phyloP scores from a whole-genome alignment of 108 stramenopile species.

The Pseudonitzschia delicatissima region DNA sequence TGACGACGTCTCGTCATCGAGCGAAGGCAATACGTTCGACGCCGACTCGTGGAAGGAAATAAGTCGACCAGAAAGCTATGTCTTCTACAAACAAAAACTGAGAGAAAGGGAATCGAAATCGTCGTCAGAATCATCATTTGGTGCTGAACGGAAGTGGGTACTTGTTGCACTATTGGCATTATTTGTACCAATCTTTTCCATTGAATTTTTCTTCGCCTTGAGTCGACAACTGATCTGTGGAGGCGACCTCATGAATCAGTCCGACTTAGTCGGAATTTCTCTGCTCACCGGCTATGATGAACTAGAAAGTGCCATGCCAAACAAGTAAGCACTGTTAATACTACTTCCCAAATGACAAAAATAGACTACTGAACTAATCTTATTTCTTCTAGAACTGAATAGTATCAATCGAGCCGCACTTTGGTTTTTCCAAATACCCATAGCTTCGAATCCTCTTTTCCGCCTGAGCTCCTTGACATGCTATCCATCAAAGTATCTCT shows the following conservation, averaged over 20 bases:
- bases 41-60: slow-evolving; percentile 61
- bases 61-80: slow-evolving; percentile 67
- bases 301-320: too few relatives aligned
- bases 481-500: slow-evolving; percentile 35
- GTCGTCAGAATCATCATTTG: background rate
- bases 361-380: too few relatives aligned
- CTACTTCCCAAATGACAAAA: too few relatives aligned
- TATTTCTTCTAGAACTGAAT: background rate
- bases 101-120: background rate
- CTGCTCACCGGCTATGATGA: slow-evolving; percentile 14
- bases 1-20: background rate
- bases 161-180: slow-evolving; percentile 48
- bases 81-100: slow-evolving; percentile 56
- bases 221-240: slow-evolving; percentile 66
- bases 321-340: too few relatives aligned
- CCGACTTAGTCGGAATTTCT: slow-evolving; percentile 18
- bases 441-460: slow-evolving; percentile 14
- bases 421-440: slow-evolving; percentile 39
- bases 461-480: slow-evolving; percentile 12
- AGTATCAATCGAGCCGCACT: slow-evolving; percentile 32
- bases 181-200: slow-evolving; percentile 76
- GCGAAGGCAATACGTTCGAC: slow-evolving; percentile 11
- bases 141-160: slow-evolving; percentile 43
- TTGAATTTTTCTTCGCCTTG: slow-evolving; percentile 74
- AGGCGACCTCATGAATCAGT: slow-evolving; percentile 1